Evolutionary conservation across 2,329 filamentous ascomycete species (phyloP), one percentile per base, ranked within the genome.

Genomic region (Magnaporthales sp.): DNA sequence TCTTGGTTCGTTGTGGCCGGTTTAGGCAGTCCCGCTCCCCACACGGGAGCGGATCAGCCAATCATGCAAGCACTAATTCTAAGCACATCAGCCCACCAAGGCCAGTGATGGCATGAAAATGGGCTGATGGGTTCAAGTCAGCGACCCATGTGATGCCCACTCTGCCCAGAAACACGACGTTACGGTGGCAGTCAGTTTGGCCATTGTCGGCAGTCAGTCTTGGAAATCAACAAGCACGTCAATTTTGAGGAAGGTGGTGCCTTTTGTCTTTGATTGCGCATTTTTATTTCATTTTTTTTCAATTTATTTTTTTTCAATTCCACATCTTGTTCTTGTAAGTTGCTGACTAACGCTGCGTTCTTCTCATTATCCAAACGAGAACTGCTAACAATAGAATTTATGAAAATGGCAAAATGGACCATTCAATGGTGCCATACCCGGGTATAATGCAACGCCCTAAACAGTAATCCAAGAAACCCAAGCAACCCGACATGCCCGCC

Each of bases 1-100:
- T 46, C n/a, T 19, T 46, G 15, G 38, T 46, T n/a, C 38, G 38
- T 19, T n/a, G 38, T 6, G 15, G 19, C 38, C 38, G 38, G 38
- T 46, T 46, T 46, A 46, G 38, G 38, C 38, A 46, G 38, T 19
- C 38, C 38, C 15, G 2, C 38, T 46, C 15, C 5, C 38, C 38
- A 46, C 38, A 46, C 38, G 7, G 7, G 15, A 46, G 38, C 38
- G 38, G 38, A n/a, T 15, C 29, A 5, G 15, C 63, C 63, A 65
- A 65, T 65, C 63, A 65, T 26, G 19, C 38, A 8, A 11, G 8
- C 15, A 19, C 24, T 26, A 46, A 54, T 30, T 65, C n/a, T 13
- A 65, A 65, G 24, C 63, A 32, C 32, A 65, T 65, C 63, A 65
- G 24, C 30, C 63, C 63, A 56, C 38, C 26, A 30, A 13, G 63